phyloP scores from a whole-genome alignment of 148 eudicot genomes.

The Vaccinium macrocarpon region DNA sequence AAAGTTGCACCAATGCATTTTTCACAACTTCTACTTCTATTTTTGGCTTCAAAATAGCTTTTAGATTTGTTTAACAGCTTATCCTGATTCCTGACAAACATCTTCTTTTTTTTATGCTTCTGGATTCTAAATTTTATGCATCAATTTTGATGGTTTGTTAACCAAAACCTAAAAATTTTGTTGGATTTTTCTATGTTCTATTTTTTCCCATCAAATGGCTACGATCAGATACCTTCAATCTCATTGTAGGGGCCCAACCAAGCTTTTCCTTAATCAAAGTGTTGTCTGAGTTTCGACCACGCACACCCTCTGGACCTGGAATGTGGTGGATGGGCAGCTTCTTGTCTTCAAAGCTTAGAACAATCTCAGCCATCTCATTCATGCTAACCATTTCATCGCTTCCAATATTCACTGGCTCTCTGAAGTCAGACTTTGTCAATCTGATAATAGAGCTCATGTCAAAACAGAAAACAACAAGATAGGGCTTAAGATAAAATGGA shows the following conservation, averaged over 20 bases:
- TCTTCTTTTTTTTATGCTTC: too few relatives aligned
- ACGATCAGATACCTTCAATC: constrained; percentile 55
- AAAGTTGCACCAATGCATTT: too few relatives aligned
- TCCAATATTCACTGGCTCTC: constrained; percentile 92
- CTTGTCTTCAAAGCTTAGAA: constrained; percentile 75
- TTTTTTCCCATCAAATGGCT: neutral
- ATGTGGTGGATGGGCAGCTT: constrained; percentile 87
- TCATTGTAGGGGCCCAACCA: constrained; percentile 97
- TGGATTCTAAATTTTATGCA: too few relatives aligned
- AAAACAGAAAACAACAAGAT: neutral
- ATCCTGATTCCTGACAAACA: too few relatives aligned
- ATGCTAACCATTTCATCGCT: constrained; percentile 99
- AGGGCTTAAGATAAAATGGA: neutral
- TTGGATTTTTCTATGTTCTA: neutral
- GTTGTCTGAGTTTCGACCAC: constrained; percentile 97
- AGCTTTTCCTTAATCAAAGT: constrained; percentile 91
- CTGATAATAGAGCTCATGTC: constrained; percentile 30
- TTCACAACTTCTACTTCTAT: too few relatives aligned
- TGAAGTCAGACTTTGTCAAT: constrained; percentile 86
- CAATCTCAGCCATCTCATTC: constrained; percentile 97
- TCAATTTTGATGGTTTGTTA: too few relatives aligned
- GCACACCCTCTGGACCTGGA: constrained; percentile 99
- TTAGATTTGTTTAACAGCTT: too few relatives aligned
- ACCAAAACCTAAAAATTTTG: too few relatives aligned
- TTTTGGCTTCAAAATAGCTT: too few relatives aligned